These are phyloP conservation scores for Ascoidea asiatica DNA, from an alignment of 805 yeast genomes.

Conservation along the genomic window DNA sequence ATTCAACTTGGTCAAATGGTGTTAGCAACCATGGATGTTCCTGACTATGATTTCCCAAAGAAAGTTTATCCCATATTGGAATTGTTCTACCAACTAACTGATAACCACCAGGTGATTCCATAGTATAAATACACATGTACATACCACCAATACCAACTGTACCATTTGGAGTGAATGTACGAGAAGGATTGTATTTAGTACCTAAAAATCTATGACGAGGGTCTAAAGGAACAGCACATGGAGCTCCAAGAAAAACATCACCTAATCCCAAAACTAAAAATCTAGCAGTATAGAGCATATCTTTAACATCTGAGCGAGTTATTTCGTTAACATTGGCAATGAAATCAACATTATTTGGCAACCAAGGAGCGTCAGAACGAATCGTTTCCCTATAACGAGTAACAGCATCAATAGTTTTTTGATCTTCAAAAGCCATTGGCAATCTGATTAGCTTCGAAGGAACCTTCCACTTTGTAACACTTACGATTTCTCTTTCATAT, in stretches of 20 bases:
- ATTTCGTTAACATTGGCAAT: conserved; percentile 81
- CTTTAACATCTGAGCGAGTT: conserved; percentile 59
- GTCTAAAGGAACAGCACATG: conserved; percentile 96
- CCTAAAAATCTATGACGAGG: conserved; percentile 41
- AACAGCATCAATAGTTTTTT: conserved; percentile 79
- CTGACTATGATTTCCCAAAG: conserved; percentile 49
- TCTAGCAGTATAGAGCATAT: conserved; percentile 79
- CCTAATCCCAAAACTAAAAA: conserved; percentile 92
- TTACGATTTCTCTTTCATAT: conserved; percentile 62
- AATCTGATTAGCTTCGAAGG: conserved; percentile 69
- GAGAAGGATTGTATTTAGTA: conserved; percentile 88
- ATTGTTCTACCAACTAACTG: conserved; percentile 93
- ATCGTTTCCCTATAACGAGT: conserved; percentile 88
- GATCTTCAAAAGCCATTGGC: conserved; percentile 96
- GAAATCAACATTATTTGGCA: conserved; percentile 95
- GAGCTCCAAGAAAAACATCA: conserved; percentile 95
- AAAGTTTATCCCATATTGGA: conserved; percentile 94
- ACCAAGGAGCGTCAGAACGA: conserved; percentile 90
- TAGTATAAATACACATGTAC: conserved; percentile 97
- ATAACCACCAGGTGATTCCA: conserved; percentile 98
- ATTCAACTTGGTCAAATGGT: conserved; percentile 91
- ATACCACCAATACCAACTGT: conserved; percentile 97
- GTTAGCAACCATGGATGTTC: conserved; percentile 79
- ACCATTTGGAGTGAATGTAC: conserved; percentile 94
- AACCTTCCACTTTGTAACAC: conserved; percentile 74